Percentiles rank a stretch among this genome's conserved stretches.
These are phyloP conservation scores for Calvatia gigantea DNA, from an alignment of 768 basidiomycete species.

Conservation along the genomic window DNA sequence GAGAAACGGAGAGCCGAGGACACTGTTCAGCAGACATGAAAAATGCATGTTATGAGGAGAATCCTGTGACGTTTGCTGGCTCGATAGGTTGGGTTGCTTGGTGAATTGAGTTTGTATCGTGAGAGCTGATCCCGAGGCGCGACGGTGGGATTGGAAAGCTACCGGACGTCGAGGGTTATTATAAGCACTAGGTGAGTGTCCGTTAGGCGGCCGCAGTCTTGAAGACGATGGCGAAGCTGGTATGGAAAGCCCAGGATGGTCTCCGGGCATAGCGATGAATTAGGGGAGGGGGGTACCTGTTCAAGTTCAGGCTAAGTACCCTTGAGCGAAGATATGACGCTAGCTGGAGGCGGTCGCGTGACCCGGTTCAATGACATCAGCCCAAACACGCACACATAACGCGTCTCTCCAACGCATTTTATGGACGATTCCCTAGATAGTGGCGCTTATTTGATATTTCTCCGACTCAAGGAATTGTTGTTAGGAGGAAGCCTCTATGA, in stretches of 20 bases:
- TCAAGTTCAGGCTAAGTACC: constrained; percentile 8
- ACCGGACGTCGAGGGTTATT: not conserved
- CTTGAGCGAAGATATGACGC: constrained; percentile 7
- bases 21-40: constrained; percentile 33
- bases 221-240: not conserved
- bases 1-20: constrained; percentile 43
- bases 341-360: constrained; percentile 6
- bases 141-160: constrained; percentile 2
- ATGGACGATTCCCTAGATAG: not conserved
- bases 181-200: not conserved
- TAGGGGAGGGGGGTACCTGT: not conserved
- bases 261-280: not conserved
- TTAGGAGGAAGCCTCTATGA: not conserved
- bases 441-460: not conserved
- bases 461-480: not conserved
- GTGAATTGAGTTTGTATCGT: constrained; percentile 9
- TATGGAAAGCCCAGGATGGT: not conserved
- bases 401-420: not conserved
- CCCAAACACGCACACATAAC: constrained; percentile 10
- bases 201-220: not conserved
- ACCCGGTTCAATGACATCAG: not conserved
- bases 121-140: constrained; percentile 2
- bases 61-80: not conserved
- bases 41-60: constrained; percentile 25
- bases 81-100: not conserved